These are phyloP conservation scores for Aphanomyces cochlioides DNA, from an alignment of 352 stramenopile species.

Conservation along the genomic window DNA sequence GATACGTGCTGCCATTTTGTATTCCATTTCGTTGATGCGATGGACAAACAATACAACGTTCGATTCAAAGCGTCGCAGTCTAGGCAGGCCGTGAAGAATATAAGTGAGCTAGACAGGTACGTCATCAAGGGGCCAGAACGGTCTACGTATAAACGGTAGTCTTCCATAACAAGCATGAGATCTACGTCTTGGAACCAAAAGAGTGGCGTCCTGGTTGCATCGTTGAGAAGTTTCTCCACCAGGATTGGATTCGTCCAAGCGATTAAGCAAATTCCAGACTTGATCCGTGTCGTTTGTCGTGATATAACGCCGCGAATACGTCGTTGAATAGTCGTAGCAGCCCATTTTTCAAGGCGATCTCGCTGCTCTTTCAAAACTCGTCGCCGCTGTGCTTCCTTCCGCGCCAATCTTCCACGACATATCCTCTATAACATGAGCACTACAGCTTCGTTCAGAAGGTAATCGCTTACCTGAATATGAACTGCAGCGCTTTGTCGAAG, in stretches of 20 bases:
- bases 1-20: conserved; percentile 20
- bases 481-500: background rate
- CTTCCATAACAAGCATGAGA: background rate
- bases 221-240: background rate
- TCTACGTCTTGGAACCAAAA: conserved; percentile 27
- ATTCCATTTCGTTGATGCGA: conserved; percentile 18
- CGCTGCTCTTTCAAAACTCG: background rate
- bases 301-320: conserved; percentile 15
- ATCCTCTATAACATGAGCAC: background rate
- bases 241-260: conserved; percentile 8
- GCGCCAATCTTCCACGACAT: conserved; percentile 1
- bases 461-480: conserved; percentile 9
- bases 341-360: background rate
- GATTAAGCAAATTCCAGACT: conserved; percentile 23
- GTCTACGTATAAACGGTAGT: conserved; percentile 22
- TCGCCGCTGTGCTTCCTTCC: conserved; percentile 1
- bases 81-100: background rate
- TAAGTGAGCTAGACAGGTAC: background rate
- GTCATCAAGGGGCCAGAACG: conserved; percentile 19
- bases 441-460: background rate
- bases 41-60: conserved; percentile 22
- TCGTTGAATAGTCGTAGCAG: conserved; percentile 8
- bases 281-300: conserved; percentile 20
- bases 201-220: background rate
- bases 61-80: conserved; percentile 22